Base-by-base conservation (phyloP, 306 rosid genomes). In the Prunus salicina region DNA sequence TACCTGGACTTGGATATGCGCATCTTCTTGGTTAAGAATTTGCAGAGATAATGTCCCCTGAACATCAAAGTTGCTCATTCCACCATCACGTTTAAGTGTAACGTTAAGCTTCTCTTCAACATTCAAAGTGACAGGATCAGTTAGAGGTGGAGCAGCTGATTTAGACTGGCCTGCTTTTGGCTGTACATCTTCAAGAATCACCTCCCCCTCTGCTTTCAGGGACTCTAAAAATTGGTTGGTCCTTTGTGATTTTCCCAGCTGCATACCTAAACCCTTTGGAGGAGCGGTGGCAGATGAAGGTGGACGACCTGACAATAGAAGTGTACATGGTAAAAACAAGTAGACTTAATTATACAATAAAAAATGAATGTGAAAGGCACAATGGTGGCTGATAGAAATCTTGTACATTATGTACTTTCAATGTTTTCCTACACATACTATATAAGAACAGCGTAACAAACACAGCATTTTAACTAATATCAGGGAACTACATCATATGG, bases 181-280 rank as follows among this genome's bases (percentile, higher is more conserved):
- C 74, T 89, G 97, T 70, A 92, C 90, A 82, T 92, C 97, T 86
- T 92, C 98, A 69, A 87, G 82, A 82, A 95, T 89, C 79, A 90
- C 97, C 86, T 95, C 99, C 34, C 99, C 99, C 83, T 95, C 98
- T 38, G 97, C 96, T 85, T 95, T 92, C 83, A 95, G 18, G 74
- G 99, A 95, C 85, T 92, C 99, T 80, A 95, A 84, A 82, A 95
- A 88, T 63, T 95, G 96, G 86, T n/a, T 91, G 52, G 93, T 83
- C 93, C 81, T 92, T 77, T 92, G 96, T 72, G 96, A 87, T 83
- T 90, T 94, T 64, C 96, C 97, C 69, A 89, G 90, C 89, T 88
- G 92, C 96, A 92, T 94, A 32, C 97, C 96, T 78, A 81, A 86
- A 79, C 97, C 90, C 82, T 92, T 95, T 3, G 99, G 93, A 53